A percentile compares a stretch with the other conserved stretches of the same genome.
Evolutionary conservation across 345 rosid species (phyloP).

Genomic region (Eucalyptus brandiana): DNA sequence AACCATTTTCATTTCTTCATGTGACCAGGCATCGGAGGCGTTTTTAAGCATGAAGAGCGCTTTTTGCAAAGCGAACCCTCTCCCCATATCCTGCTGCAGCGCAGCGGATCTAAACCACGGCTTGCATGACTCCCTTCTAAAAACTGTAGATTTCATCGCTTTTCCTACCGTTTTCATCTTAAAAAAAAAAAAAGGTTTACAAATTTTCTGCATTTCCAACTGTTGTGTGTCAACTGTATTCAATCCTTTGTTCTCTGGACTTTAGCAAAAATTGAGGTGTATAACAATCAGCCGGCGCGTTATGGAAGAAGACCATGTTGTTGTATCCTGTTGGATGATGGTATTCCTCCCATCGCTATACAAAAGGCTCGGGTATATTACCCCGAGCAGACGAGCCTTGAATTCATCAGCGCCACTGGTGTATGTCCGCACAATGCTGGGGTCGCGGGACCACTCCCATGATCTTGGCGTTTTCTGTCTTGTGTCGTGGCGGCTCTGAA

Average conservation of each 20-base stretch:
- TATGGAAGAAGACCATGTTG: background rate
- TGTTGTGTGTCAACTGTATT: background rate
- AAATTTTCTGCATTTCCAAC: background rate
- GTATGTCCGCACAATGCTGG: background rate
- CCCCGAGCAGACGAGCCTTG: background rate
- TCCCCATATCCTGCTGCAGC: background rate
- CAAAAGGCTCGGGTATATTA: background rate
- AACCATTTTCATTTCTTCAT: background rate
- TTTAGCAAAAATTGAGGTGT: background rate
- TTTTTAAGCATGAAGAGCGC: background rate
- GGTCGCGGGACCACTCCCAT: background rate
- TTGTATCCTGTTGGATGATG: background rate
- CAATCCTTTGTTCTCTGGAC: background rate
- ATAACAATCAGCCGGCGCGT: background rate
- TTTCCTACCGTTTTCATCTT: background rate
- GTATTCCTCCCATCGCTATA: background rate
- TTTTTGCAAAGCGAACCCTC: background rate
- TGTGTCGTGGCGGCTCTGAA: background rate
- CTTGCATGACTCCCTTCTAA: background rate
- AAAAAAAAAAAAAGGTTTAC: background rate
- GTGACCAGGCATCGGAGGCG: background rate
- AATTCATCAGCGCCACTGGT: background rate
- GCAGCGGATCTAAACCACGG: background rate
- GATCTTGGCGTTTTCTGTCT: background rate
- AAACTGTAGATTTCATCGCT: background rate